Conservation (phyloP, 495 filamentous ascomycete genomes). For the Cudoniella acicularis region DNA sequence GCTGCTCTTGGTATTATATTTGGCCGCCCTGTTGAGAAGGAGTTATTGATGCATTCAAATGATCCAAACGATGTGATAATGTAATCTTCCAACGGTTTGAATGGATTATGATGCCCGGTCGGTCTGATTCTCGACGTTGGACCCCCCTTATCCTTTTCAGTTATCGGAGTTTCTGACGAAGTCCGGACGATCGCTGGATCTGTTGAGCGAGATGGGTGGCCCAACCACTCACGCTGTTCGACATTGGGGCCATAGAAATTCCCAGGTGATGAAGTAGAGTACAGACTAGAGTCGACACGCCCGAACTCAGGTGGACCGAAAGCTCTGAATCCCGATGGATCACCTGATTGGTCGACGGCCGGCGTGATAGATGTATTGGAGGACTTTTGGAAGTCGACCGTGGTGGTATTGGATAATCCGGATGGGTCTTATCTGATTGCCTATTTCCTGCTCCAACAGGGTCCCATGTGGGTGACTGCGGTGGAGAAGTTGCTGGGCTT, state of each 20-base stretch:
- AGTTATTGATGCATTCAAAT: slow-evolving; percentile 67
- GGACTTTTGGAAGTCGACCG: neutral
- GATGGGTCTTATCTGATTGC: neutral
- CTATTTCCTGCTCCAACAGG: neutral
- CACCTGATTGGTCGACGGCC: neutral
- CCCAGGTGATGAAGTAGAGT: slow-evolving; percentile 20
- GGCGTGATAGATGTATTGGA: slow-evolving; percentile 5
- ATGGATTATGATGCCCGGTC: slow-evolving; percentile 41
- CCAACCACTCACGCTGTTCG: slow-evolving; percentile 4
- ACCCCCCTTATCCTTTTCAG: neutral
- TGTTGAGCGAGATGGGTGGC: neutral
- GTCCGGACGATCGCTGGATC: neutral
- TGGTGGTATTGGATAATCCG: neutral
- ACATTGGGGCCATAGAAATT: slow-evolving; percentile 15
- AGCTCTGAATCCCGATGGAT: neutral
- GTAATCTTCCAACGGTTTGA: slow-evolving; percentile 73
- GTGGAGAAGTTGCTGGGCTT: neutral
- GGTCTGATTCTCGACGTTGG: neutral
- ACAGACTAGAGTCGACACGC: slow-evolving; percentile 7
- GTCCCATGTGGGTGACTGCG: neutral
- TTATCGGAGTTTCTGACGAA: neutral
- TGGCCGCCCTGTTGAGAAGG: slow-evolving; percentile 54
- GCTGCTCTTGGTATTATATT: slow-evolving; percentile 28
- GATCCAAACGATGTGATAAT: slow-evolving; percentile 64
- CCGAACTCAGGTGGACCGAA: neutral